Evolutionary conservation across 768 basidiomycete species (phyloP), one percentile per base, ranked within the genome.

Genomic region (Mycena galericulata): DNA sequence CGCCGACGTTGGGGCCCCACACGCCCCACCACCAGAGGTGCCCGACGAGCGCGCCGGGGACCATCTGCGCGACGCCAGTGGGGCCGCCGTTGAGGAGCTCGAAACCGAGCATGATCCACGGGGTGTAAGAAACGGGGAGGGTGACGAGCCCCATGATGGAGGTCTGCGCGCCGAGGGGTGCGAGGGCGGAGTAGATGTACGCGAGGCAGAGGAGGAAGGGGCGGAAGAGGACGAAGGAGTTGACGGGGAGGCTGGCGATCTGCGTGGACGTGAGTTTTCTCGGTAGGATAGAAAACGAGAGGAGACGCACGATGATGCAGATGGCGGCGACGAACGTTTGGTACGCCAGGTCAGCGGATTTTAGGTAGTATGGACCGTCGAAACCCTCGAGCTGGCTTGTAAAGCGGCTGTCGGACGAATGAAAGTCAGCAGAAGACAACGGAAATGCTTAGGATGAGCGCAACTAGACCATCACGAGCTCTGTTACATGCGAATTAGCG

Each of bases 1-100:
- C 76, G 29, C 85, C 84, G n/a, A 82, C 75, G 20, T 77, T 80
- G 34, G 81, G 80, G 27, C 87, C 86, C 84, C 89, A 90, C 10
- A 93, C 84, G 27, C 81, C 75, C 90, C 89, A 93, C 89, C 91
- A 94, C 92, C 93, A 96, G 11, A 87, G 76, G 75, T 96, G 94
- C 0, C 95, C 95, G 3, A 90, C 86, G 34, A 93, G 84, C 36
- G 92, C 85, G 10, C 95, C 95, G 0, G 90, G 89, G 53, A 94
- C 75, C 27, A 86, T 81, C 29, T 82, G 73, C 9, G 88, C 86
- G 5, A 90, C 92, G 4, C 85, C 87, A 1, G 66, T 41, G 0
- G 89, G 87, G 4, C 92, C 92, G 14, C 80, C 88, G 66, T 85
- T 84, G 73, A 96, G 75, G 51, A 92, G 76, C 77, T 96, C 95